Evolutionary conservation across 202 grass and related monocot species (phyloP), one percentile per base, ranked within the genome.

Genomic region (Tripidium arundinaceum): DNA sequence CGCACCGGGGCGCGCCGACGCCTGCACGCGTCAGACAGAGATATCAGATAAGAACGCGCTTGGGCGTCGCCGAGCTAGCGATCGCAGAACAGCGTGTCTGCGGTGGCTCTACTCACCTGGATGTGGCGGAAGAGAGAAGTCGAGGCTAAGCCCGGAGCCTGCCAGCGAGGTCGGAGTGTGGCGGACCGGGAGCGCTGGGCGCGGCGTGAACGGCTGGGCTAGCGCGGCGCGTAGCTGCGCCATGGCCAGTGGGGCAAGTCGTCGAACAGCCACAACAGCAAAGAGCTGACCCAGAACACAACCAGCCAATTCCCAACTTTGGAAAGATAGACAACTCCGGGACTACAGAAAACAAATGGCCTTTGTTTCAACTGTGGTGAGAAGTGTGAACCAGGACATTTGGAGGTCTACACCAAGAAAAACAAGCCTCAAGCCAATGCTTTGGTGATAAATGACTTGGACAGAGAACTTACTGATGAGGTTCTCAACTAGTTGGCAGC

Each of bases 181-280:
- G 63, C 42, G 42, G 37, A 40, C 60, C 4, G 72, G 40, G 37
- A 29, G 13, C 2, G 38, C 31, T 0, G 57, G 13, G 15, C 37
- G 50, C 22, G 76, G 11, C 36, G 36, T 21, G 26, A 65, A 15
- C 47, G 75, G 40, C 52, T 50, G 40, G 63, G 46, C 62, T 16
- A 81, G 26, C 22, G 64, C 62, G 10, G 62, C 47, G 3, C 13
- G 33, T 33, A 86, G 21, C 43, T 33, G 68, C 25, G 68, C 84
- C 92, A 86, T 92, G 11, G 54, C 5, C 57, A 31, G 5, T 16
- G 34, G 4, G 34, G 74, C 76, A 90, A 84, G 82, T 36, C 33
- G 77, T 85, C 93, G 80, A 97, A 78, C 88, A 89, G 76, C n/a
- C n/a, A n/a, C n/a, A n/a, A n/a, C n/a, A n/a, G n/a, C n/a, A n/a